These are phyloP conservation scores for Quercus phellos DNA, from an alignment of 331 rosid species.

Conservation along the genomic window DNA sequence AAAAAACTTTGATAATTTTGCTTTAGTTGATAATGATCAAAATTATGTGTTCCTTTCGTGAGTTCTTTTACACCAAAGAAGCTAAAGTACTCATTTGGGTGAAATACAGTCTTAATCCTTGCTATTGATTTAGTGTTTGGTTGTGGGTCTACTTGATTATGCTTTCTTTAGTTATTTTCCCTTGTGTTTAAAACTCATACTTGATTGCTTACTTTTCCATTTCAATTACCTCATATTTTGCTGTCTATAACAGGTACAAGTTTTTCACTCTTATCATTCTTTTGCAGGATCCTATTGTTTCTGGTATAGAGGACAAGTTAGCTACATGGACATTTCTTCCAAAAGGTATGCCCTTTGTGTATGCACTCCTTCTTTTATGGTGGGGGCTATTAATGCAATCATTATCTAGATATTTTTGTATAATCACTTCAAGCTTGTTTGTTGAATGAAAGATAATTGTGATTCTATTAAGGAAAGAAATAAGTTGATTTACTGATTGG, in stretches of 20 bases:
- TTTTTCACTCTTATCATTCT: constrained; percentile 10
- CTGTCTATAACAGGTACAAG: neutral
- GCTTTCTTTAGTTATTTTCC: neutral
- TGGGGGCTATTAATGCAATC: neutral
- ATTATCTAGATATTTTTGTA: neutral
- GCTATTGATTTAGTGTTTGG: neutral
- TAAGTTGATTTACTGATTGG: neutral
- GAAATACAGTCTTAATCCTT: neutral
- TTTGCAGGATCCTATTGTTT: constrained; percentile 76
- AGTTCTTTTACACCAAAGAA: neutral
- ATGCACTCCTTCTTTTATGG: neutral
- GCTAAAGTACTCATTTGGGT: neutral
- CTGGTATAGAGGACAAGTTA: constrained; percentile 94
- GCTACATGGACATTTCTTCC: constrained; percentile 97
- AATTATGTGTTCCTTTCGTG: neutral
- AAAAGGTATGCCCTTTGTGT: constrained; percentile 53
- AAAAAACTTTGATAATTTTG: neutral
- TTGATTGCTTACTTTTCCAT: neutral
- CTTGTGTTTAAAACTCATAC: neutral
- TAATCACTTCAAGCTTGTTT: neutral
- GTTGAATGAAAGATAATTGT: neutral
- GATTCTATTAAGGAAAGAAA: neutral
- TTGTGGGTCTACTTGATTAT: neutral
- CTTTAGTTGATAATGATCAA: neutral
- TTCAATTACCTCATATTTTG: neutral